Base-by-base conservation (phyloP, 148 eudicot species). In the Chenopodium suecicum region DNA sequence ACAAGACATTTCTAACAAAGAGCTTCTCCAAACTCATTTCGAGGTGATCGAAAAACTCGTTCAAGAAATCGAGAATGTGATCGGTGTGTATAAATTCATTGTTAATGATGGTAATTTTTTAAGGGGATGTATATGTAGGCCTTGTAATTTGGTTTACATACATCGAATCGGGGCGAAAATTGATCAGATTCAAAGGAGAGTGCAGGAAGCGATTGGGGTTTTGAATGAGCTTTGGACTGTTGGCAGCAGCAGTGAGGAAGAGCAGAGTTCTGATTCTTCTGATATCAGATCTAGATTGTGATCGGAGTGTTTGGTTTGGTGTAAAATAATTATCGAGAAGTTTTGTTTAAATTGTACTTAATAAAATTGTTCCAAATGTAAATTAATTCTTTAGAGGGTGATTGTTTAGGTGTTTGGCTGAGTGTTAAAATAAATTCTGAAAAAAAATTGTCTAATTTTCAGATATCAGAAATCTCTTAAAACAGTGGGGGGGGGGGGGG, bases 231-330 rank as follows among this genome's bases (percentile, higher is more conserved):
- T 82, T 62, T 76, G 69, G 20, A 31, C 22, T 77, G 31, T 47
- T 0, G 4, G 71, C 9, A 46, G 64, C 9, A 2, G 58, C 11
- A 27, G 41, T 9, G 65, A 81, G 19, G 50, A 58, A 11, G 79
- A 54, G 7, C 20, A 47, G 0, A 62, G 34, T 72, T 58, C 44
- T 41, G 44, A 41, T 5, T 41, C 82, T 41, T 41, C 27, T 27
- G 32, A 20, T 13, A 63, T 81, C 23, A 81, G 78, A 81, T 81
- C 83, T 14, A 74, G 71, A 37, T 34, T 81, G 78, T 81, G 78
- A 81, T 20, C 0, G 1, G 44, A 41, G 8, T 5, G 44, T 41
- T 41, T 41, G 44, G 44, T 41, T 41, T 8, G 44, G 44, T 41
- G 44, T 41, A 41, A 41, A 5, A 41, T 4, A 41, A 6, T 41